Evolutionary conservation across 441 rosid genomes (phyloP).

Genomic region (Metrosideros polymorpha): DNA sequence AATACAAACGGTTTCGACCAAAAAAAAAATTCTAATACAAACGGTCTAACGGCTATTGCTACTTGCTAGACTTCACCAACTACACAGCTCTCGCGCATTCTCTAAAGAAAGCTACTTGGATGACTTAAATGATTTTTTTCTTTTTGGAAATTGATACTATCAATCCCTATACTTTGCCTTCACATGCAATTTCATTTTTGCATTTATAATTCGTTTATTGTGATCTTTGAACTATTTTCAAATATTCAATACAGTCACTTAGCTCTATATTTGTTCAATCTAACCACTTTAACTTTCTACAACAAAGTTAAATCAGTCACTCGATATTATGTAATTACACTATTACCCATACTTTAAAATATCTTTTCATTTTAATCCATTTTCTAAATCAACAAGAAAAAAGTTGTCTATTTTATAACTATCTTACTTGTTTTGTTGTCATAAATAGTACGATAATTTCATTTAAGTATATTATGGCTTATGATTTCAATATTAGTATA

Average conservation of each 20-base stretch:
- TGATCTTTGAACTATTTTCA: no score
- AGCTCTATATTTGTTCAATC: rapidly evolving
- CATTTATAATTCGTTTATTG: no score
- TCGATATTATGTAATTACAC: rapidly evolving
- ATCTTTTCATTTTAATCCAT: not conserved
- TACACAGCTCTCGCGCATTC: no score
- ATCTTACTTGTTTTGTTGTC: not conserved
- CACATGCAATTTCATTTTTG: no score
- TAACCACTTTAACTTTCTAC: rapidly evolving
- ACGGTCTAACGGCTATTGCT: no score
- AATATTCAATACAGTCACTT: rapidly evolving
- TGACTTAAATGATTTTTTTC: no score
- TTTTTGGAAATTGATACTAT: no score
- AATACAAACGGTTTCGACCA: no score
- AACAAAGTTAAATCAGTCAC: not conserved
- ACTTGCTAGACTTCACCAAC: no score
- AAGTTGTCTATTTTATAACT: not conserved
- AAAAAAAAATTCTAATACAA: no score
- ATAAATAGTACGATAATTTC: not conserved
- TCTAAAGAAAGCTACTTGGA: no score
- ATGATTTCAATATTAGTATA: not conserved
- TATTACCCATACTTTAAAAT: not conserved
- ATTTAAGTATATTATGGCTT: not conserved
- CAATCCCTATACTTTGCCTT: no score
- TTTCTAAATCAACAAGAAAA: not conserved